Evolutionary conservation across 176 grass and related monocot genomes (phyloP).

Genomic region (Zea mays): Zm-B73-REFERENCE-NAM-5.0 NC_050101.1:126905001-126905500

Average conservation of each 20-base stretch:
- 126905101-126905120: too few species aligned
- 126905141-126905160: not conserved
- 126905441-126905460: too few species aligned
- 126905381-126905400: conserved; percentile 28
- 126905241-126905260: not conserved
- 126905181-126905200: not conserved
- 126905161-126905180: not conserved
- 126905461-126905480: too few species aligned
- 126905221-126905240: not conserved
- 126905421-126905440: too few species aligned
- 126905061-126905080: too few species aligned
- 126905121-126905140: not conserved
- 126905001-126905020: too few species aligned
- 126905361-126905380: conserved; percentile 11
- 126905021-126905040: too few species aligned
- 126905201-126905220: not conserved
- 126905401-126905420: too few species aligned
- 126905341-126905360: not conserved
- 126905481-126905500: too few species aligned
- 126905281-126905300: not conserved
- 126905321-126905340: conserved; percentile 1
- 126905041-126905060: too few species aligned
- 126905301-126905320: not conserved
- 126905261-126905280: not conserved
- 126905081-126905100: too few species aligned